These are phyloP conservation scores for Trichocladium antarcticum DNA, from an alignment of 495 filamentous ascomycete genomes.

Conservation along the genomic window DNA sequence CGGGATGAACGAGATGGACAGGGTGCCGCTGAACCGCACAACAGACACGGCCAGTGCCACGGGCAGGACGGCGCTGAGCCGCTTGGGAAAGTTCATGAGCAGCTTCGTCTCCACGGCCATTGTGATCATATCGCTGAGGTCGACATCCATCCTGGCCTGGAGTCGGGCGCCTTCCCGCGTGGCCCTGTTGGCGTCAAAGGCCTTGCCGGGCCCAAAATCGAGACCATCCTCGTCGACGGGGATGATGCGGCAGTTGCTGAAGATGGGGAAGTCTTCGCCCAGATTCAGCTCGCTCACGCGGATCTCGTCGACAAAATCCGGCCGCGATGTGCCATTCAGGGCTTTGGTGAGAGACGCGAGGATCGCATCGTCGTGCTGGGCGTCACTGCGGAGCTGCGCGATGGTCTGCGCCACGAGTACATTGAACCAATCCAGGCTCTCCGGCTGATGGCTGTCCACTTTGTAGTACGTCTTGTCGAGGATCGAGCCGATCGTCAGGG, in stretches of 20 bases:
- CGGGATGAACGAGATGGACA: constrained; percentile 86
- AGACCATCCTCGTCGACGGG: constrained; percentile 63
- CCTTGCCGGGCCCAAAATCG: constrained; percentile 37
- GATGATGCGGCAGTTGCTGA: constrained; percentile 93
- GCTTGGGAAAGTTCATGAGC: constrained; percentile 85
- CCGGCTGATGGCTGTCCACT: constrained; percentile 90
- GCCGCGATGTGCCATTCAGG: constrained; percentile 74
- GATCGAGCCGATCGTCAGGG: constrained; percentile 71
- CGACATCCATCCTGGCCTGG: constrained; percentile 95
- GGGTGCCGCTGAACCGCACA: constrained; percentile 84
- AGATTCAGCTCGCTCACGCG: constrained; percentile 84
- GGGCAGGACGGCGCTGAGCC: constrained; percentile 78
- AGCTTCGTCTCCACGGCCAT: constrained; percentile 89
- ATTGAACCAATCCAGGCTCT: constrained; percentile 99
- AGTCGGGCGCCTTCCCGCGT: constrained; percentile 54
- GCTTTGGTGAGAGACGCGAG: constrained; percentile 83
- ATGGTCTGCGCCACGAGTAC: constrained; percentile 94
- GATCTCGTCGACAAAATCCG: constrained; percentile 86
- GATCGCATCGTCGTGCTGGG: constrained; percentile 80
- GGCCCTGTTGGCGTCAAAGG: constrained; percentile 36
- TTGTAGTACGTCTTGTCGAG: constrained; percentile 97
- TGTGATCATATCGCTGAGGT: constrained; percentile 89
- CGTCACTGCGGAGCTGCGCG: constrained; percentile 85
- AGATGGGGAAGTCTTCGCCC: constrained; percentile 95
- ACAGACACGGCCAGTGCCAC: constrained; percentile 85